Evolutionary conservation across 2,329 filamentous ascomycete species (phyloP).

Genomic region (Cylindrodendrum hubeiense): DNA sequence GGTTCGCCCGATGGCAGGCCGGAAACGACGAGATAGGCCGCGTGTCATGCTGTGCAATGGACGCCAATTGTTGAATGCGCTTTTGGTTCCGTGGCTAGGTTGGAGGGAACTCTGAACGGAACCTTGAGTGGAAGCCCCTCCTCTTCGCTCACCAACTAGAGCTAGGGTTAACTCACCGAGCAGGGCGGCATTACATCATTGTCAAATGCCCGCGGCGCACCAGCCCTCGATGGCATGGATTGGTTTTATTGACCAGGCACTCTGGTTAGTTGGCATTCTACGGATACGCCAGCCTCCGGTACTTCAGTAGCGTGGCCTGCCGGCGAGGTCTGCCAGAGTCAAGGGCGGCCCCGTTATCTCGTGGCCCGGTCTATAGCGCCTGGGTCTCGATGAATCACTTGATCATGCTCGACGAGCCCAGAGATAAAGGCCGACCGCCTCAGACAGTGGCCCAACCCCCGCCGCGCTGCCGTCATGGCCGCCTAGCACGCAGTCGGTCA

Average conservation of each 20-base stretch:
- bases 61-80: background rate
- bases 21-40: background rate
- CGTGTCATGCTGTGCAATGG: background rate
- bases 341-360: background rate
- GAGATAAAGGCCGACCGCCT: background rate
- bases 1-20: background rate
- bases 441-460: background rate
- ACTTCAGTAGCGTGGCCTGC: background rate
- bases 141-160: too few species aligned
- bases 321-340: too few species aligned
- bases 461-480: background rate
- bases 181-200: constrained; percentile 18
- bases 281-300: constrained; percentile 1
- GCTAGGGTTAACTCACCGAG: too few species aligned
- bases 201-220: constrained; percentile 1
- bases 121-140: constrained; percentile 11
- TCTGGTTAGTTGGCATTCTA: background rate
- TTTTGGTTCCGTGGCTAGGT: background rate
- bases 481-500: background rate
- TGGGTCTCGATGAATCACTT: background rate
- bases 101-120: constrained; percentile 16
- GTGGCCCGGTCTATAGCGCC: background rate
- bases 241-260: background rate
- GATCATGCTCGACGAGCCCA: background rate
- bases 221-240: background rate